These are phyloP conservation scores for Rhizopogon roseolus DNA, from an alignment of 768 basidiomycete genomes.

Conservation along the genomic window DNA sequence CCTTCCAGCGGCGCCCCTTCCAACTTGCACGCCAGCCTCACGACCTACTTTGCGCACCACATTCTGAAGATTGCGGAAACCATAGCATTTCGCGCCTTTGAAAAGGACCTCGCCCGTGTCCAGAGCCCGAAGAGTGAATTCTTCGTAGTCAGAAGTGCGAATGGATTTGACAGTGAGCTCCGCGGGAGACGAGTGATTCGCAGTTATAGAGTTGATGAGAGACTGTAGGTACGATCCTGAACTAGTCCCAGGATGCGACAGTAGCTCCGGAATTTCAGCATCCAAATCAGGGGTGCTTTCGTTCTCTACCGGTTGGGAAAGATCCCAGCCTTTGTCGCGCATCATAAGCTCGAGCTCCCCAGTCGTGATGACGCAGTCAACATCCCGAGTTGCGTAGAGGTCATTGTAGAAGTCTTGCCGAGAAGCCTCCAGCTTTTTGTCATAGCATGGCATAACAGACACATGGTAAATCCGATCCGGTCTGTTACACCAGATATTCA, in stretches of 20 bases:
- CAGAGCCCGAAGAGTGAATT: constrained; percentile 49
- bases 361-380: constrained; percentile 96
- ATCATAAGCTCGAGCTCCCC: constrained; percentile 89
- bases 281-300: constrained; percentile 34
- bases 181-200: constrained; percentile 39
- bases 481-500: constrained; percentile 32
- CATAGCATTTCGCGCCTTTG: constrained; percentile 93
- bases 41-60: constrained; percentile 90
- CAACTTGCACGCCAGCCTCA: constrained; percentile 71
- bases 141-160: constrained; percentile 76
- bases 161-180: constrained; percentile 50
- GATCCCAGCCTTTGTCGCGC: constrained; percentile 76
- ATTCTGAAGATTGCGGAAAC: constrained; percentile 96
- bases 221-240: constrained; percentile 92
- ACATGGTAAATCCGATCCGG: constrained; percentile 93
- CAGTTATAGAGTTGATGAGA: constrained; percentile 54
- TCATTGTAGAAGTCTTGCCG: constrained; percentile 89
- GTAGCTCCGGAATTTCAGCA: constrained; percentile 58
- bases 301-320: constrained; percentile 49
- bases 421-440: constrained; percentile 98
- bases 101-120: constrained; percentile 64
- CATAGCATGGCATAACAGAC: constrained; percentile 98
- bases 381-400: constrained; percentile 78
- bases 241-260: constrained; percentile 77
- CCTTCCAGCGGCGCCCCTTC: constrained; percentile 61